phyloP scores from a whole-genome alignment of 1,139 yeast species.

The Blastobotrys aristatus region DNA sequence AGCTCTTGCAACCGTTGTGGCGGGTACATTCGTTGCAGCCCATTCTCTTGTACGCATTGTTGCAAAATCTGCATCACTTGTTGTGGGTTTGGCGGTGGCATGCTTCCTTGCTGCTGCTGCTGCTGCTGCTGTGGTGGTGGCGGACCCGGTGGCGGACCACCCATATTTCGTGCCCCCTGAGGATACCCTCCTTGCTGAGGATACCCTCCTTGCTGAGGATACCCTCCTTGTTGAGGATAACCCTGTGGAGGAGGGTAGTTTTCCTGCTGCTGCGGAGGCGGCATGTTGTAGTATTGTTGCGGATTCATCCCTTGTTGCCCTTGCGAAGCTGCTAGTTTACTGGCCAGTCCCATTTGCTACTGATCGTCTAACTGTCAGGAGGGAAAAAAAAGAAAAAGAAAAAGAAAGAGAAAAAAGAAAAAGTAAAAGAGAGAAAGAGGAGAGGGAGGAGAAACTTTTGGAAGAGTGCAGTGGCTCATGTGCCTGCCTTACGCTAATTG shows the following conservation, averaged over 20 bases:
- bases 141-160: constrained; percentile 6
- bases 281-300: background rate
- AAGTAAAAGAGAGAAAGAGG: background rate
- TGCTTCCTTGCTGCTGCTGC: constrained; percentile 11
- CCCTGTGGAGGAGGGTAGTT: constrained; percentile 7
- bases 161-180: constrained; percentile 12
- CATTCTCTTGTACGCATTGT: constrained; percentile 32
- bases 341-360: constrained; percentile 31
- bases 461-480: background rate
- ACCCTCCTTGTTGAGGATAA: constrained; percentile 5
- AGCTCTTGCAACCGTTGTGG: constrained; percentile 32
- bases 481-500: too few species aligned
- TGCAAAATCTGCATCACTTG: constrained; percentile 20
- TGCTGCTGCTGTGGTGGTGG: constrained; percentile 13
- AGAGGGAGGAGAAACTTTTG: background rate
- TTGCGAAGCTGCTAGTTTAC: constrained; percentile 24
- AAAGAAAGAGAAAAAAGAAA: background rate
- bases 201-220: constrained; percentile 2
- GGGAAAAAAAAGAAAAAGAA: background rate
- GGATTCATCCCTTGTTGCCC: constrained; percentile 9
- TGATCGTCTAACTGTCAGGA: background rate
- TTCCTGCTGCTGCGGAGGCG: constrained; percentile 7
- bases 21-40: constrained; percentile 30
- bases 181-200: constrained; percentile 1
- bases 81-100: constrained; percentile 11